Evolutionary conservation across 768 basidiomycete genomes (phyloP), one percentile per base, ranked within the genome.

Genomic region (Hortiboletus flavorubellus): DNA sequence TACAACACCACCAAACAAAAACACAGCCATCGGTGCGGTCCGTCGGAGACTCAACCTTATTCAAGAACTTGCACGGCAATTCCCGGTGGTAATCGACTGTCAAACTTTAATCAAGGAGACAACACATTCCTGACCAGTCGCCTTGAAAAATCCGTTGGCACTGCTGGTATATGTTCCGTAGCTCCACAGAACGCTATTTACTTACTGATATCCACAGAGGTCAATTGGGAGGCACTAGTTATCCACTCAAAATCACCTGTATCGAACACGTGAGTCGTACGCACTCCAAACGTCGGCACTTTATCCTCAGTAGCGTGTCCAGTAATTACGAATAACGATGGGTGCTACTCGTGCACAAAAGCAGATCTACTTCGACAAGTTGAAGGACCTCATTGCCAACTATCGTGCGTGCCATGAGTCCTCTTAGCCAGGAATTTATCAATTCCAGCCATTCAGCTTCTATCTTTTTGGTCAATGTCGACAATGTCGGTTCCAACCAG

Each of bases 401-500:
- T 95, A 89, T 74, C 82, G 94, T 97, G 60, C 69, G 91, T 82
- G 33, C n/a, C 5, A 34, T 40, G 35, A 3, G 16, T 21, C 16
- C n/a, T 30, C 33, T 18, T n/a, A 26, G 37, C n/a, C n/a, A 30
- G 18, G 11, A 40, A 26, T 40, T 52, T 39, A n/a, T 37, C 55
- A 40, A 56, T 46, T 21, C 37, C 33, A 42, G 44, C 35, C 47
- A 18, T 48, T n/a, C 63, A 97, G 95, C 93, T 68, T 96, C 96
- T 55, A 93, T 99, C 78, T 98, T 99, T 82, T 68, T 98, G 62
- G 96, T 98, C 80, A 98, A 98, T 75, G 94, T 99, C 73, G 97
- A 98, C 86, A 99, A 98, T 78, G 97, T 99, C 72, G 92, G 94
- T 55, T 98, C 95, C 58, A 97, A 98, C 82, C 97, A 99, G 79